Conservation (phyloP, 2,329 filamentous ascomycete genomes). For the Gnomoniopsis sp. region DNA sequence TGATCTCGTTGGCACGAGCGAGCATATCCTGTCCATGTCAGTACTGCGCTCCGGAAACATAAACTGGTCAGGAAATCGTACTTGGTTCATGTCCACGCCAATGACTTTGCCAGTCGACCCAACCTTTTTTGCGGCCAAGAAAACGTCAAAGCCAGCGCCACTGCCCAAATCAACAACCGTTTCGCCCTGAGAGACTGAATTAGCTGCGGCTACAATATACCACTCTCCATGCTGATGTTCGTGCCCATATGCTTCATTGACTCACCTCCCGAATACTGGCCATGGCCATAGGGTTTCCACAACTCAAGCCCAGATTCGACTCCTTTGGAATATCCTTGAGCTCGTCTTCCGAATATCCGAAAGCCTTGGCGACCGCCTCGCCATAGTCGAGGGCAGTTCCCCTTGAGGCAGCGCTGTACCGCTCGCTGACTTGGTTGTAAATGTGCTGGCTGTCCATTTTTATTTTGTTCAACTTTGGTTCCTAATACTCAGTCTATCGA, state of each 20-base stretch:
- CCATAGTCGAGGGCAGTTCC: constrained; percentile 30
- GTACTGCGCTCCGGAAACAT: not conserved
- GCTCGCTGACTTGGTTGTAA: constrained; percentile 32
- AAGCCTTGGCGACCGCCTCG: constrained; percentile 44
- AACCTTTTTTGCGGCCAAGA: constrained; percentile 49
- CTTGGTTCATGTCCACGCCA: constrained; percentile 60
- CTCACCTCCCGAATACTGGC: constrained; percentile 43
- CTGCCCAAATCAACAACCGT: constrained; percentile 55
- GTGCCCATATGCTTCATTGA: not conserved
- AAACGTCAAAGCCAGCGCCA: constrained; percentile 57
- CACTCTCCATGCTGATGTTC: not conserved
- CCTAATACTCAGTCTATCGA: not conserved
- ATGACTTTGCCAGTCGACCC: constrained; percentile 45
- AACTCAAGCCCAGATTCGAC: constrained; percentile 51
- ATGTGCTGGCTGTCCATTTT: constrained; percentile 29
- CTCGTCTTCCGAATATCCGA: constrained; percentile 49
- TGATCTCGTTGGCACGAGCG: constrained; percentile 43
- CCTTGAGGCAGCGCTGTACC: constrained; percentile 32
- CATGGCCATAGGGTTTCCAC: constrained; percentile 49
- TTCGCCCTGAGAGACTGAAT: constrained; percentile 41
- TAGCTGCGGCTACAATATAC: not conserved
- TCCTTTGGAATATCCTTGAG: constrained; percentile 41
- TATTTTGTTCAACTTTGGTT: not conserved
- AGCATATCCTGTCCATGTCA: constrained; percentile 48
- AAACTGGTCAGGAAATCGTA: constrained; percentile 19